Base-by-base conservation (phyloP, 1,139 yeast species). In the Meyerozyma sp. region DNA sequence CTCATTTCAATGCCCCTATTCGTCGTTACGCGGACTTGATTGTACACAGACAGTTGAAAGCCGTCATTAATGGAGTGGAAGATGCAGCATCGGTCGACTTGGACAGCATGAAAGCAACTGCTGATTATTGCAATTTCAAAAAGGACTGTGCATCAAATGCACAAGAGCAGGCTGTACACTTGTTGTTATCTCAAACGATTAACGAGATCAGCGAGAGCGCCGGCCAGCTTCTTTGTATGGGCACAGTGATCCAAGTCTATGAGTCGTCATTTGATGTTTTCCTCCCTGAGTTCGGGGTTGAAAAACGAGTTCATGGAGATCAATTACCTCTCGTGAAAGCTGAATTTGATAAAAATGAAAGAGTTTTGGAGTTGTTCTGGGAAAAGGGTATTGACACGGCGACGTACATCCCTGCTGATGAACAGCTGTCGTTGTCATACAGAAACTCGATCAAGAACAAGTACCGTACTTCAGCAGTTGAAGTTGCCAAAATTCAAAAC, bases 251-350 rank as follows among this genome's bases (percentile, higher is more conserved):
- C 32, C 97, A 90, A 62, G 98, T 91, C 7, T 91, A 91, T 60
- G 98, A 93, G 64, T 88, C 96, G 2, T 89, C 98, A 1, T 93
- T 93, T 68, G 98, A 93, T 63, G 95, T 93, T 7, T 81, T 89
- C 50, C 76, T 93, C 49, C 98, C 98, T 1, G 97, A 89, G 54
- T 84, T 91, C 66, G 98, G 98, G 36, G 88, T 93, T 53, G 98
- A 93, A 62, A 93, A 93, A 66, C 81, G 98, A 57, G 98, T 93
- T 25, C 98, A 93, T 57, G 97, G 98, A 36, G 98, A 93, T 65
- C 98, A 93, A 63, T 72, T 93, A 45, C 98, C 98, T 13, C 71
- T 93, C 49, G 82, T 80, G 23, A 90, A 90, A 63, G 98, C 98
- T 4, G 98, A 93, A 61, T 93, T 86, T 62, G 94, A 88, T 59